Percentiles rank a stretch among this genome's conserved stretches.
Conservation (phyloP, 257 asterid genomes). For the Solanum piurae region DNA sequence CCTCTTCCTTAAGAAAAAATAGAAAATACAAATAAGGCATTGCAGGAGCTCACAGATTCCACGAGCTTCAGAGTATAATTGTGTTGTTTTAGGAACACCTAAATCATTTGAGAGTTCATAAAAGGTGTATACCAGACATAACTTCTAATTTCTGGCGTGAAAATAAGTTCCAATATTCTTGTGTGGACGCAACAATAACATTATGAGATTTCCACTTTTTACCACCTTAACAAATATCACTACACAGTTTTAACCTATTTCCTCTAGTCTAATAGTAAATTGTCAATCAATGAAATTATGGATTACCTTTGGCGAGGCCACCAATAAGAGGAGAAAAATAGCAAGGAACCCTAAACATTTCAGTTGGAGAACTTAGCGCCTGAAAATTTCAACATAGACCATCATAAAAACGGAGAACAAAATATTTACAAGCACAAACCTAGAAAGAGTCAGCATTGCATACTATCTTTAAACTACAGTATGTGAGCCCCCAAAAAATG, state of each 20-base stretch:
- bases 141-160: not conserved
- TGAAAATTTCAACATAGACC: constrained; percentile 21
- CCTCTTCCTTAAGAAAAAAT: not conserved
- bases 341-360: constrained; percentile 35
- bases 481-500: not conserved
- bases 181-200: not conserved
- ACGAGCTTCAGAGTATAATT: not conserved
- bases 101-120: not conserved
- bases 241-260: not conserved
- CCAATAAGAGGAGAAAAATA: constrained; percentile 57
- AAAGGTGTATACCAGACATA: not conserved
- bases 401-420: not conserved
- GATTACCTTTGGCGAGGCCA: constrained; percentile 63
- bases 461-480: not conserved
- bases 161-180: not conserved
- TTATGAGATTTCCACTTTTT: not conserved
- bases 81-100: not conserved
- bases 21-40: not conserved
- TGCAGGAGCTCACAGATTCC: not conserved
- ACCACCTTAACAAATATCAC: not conserved
- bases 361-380: constrained; percentile 62
- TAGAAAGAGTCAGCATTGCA: not conserved
- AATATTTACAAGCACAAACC: not conserved
- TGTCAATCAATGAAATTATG: not conserved
- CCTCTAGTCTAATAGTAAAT: not conserved